Evolutionary conservation across 352 stramenopile genomes (phyloP).

Genomic region (Phytophthora rubi): DNA sequence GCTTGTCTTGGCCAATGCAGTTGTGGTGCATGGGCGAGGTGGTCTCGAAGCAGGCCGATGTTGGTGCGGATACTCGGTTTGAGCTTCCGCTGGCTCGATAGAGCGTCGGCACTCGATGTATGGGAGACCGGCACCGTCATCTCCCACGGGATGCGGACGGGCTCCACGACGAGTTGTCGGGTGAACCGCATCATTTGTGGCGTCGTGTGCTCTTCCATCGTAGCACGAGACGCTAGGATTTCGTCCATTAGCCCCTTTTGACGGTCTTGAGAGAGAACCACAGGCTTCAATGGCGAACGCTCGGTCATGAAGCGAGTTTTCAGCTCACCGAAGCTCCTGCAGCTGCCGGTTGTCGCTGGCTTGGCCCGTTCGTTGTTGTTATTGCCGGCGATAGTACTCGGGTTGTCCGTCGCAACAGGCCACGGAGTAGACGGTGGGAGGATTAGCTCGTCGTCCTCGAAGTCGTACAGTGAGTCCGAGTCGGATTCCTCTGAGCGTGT

Average conservation of each 20-base stretch:
- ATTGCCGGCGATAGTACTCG: conserved; percentile 11
- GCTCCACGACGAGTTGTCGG: conserved; percentile 47
- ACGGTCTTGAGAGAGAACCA: conserved; percentile 36
- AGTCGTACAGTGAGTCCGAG: conserved; percentile 57
- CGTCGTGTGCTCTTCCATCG: conserved; percentile 17
- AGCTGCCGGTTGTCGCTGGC: conserved; percentile 6
- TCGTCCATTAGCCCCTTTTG: conserved; percentile 32
- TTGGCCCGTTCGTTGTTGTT: conserved; percentile 14
- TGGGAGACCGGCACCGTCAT: conserved; percentile 58
- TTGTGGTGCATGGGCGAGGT: conserved; percentile 59
- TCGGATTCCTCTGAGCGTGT: conserved; percentile 60
- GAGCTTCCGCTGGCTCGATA: conserved; percentile 61
- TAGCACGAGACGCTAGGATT: conserved; percentile 15
- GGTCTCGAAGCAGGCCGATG: conserved; percentile 63
- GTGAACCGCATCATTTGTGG: conserved; percentile 43
- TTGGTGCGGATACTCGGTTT: conserved; percentile 67
- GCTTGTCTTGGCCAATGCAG: conserved; percentile 64
- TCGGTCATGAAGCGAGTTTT: conserved; percentile 36
- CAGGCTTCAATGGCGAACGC: conserved; percentile 35
- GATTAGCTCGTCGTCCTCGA: conserved; percentile 69
- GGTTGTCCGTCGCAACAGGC: conserved; percentile 29
- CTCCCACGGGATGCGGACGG: conserved; percentile 73
- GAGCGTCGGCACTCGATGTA: conserved; percentile 12
- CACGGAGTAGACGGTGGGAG: conserved; percentile 55
- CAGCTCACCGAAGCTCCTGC: conserved; percentile 36